Evolutionary conservation across 1,139 yeast species (phyloP).

Genomic region (Oligophagozyma castellii): DNA sequence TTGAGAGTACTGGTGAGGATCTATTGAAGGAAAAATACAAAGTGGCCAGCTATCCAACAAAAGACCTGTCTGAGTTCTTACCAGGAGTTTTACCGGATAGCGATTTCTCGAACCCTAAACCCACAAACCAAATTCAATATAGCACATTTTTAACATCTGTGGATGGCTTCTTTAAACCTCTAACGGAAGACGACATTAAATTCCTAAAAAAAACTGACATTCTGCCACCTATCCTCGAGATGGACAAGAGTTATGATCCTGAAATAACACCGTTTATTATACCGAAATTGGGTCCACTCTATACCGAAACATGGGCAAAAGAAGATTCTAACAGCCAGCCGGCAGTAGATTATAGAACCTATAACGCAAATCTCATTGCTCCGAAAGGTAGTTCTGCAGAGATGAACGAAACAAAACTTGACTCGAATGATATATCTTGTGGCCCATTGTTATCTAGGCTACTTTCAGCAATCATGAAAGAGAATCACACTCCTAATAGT

Average conservation of each 20-base stretch:
- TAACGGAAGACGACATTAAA: constrained; percentile 66
- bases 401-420: constrained; percentile 50
- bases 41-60: constrained; percentile 78
- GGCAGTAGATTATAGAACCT: constrained; percentile 26
- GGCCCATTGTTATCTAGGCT: constrained; percentile 88
- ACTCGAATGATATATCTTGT: constrained; percentile 64
- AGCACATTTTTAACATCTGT: constrained; percentile 74
- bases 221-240: constrained; percentile 37
- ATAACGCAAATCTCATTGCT: too few relatives aligned
- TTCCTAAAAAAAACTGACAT: constrained; percentile 51
- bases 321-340: constrained; percentile 45
- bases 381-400: constrained; percentile 53
- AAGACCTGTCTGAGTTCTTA: constrained; percentile 56
- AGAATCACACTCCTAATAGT: constrained; percentile 10
- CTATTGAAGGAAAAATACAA: constrained; percentile 67
- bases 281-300: constrained; percentile 75
- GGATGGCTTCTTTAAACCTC: constrained; percentile 73
- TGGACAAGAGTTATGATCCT: constrained; percentile 42
- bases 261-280: constrained; percentile 54
- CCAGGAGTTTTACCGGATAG: constrained; percentile 84
- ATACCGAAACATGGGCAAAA: constrained; percentile 74
- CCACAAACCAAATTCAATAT: constrained; percentile 85
- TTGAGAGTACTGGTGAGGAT: constrained; percentile 51
- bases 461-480: constrained; percentile 54
- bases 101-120: constrained; percentile 78